Percentiles rank a stretch among this genome's conserved stretches.
Evolutionary conservation across 2,329 filamentous ascomycete species (phyloP).

Genomic region (Onygenales sp.): DNA sequence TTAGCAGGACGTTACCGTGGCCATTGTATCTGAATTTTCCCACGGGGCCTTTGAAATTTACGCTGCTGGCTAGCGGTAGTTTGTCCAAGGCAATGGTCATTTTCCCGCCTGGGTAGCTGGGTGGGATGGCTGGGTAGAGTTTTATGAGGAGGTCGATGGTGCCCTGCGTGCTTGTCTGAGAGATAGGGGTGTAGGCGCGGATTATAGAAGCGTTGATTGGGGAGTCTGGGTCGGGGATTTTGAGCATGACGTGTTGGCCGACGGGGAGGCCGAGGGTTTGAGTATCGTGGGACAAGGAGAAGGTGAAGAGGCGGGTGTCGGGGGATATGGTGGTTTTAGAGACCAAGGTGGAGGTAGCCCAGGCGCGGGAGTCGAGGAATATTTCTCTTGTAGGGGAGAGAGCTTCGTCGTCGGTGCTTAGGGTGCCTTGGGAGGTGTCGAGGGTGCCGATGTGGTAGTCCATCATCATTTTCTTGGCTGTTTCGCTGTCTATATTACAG

Average conservation of each 20-base stretch:
- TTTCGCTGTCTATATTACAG: conserved; percentile 66
- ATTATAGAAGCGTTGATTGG: conserved; percentile 59
- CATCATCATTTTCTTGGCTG: conserved; percentile 82
- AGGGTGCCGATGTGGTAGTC: conserved; percentile 76
- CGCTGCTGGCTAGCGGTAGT: conserved; percentile 59
- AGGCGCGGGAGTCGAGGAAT: conserved; percentile 64
- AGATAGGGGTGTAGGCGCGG: conserved; percentile 78
- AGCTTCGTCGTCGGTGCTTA: conserved; percentile 39
- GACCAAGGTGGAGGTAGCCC: conserved; percentile 65
- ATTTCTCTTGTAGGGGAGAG: conserved; percentile 39
- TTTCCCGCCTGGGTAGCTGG: conserved; percentile 48
- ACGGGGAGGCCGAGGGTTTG: conserved; percentile 69
- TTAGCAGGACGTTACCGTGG: conserved; percentile 53
- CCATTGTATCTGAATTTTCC: conserved; percentile 77
- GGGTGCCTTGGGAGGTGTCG: conserved; percentile 46
- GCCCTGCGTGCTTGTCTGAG: conserved; percentile 52
- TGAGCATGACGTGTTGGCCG: conserved; percentile 81
- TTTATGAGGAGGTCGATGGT: conserved; percentile 70
- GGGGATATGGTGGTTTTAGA: conserved; percentile 60
- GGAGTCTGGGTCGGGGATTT: conserved; percentile 61
- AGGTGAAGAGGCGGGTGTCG: conserved; percentile 74
- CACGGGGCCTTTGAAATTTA: conserved; percentile 82
- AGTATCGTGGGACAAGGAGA: conserved; percentile 60
- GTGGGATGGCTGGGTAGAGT: conserved; percentile 58
- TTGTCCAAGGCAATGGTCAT: conserved; percentile 75